Evolutionary conservation across 2,329 filamentous ascomycete genomes (phyloP).

Genomic region (Stemphylium lycopersici): DNA sequence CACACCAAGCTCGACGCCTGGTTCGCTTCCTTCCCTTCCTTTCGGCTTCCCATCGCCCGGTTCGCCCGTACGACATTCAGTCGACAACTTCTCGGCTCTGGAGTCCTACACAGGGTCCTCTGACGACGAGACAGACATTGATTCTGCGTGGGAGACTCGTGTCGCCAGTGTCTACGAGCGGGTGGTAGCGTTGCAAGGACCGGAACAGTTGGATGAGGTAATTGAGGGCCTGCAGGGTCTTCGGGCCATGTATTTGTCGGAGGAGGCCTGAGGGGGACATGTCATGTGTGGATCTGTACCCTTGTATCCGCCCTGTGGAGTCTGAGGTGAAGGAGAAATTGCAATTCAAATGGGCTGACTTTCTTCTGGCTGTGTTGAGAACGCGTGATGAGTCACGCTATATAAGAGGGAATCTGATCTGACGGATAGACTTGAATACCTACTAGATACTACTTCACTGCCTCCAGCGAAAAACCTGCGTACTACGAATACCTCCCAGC

Average conservation of each 20-base stretch:
- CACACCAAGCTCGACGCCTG: slow-evolving; percentile 14
- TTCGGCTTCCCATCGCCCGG: slow-evolving; percentile 2
- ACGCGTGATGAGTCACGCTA: no score
- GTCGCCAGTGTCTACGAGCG: slow-evolving; percentile 2
- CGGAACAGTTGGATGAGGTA: not conserved
- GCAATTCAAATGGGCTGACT: no score
- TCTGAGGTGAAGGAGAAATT: no score
- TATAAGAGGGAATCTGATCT: no score
- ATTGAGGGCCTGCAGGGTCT: slow-evolving; percentile 2
- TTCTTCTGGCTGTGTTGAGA: no score
- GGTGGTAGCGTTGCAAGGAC: not conserved
- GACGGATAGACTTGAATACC: no score
- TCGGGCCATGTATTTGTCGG: not conserved
- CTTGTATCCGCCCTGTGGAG: no score
- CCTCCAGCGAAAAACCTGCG: no score
- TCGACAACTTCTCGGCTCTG: slow-evolving; percentile 1
- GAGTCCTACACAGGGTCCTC: not conserved
- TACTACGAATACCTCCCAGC: no score
- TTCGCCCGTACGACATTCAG: not conserved
- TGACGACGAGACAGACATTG: not conserved
- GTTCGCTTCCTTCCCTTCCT: not conserved
- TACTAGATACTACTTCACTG: no score
- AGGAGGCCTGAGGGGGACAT: not conserved
- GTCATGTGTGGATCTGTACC: no score
- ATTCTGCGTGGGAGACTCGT: not conserved